phyloP scores from a whole-genome alignment of 495 filamentous ascomycete species.

The Talaromyces stipitatus region DNA sequence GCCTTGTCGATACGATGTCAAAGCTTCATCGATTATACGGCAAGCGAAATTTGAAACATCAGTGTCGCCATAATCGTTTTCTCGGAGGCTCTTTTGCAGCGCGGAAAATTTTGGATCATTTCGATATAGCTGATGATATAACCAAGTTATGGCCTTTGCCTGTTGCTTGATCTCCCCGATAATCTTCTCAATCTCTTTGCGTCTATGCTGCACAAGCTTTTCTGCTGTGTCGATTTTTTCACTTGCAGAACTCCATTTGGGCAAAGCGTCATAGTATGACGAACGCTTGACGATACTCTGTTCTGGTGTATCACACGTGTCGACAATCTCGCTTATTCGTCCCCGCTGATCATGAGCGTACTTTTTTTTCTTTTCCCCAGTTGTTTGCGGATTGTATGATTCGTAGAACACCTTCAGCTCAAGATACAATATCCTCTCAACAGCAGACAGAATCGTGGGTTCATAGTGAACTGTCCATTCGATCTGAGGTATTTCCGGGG shows the following conservation, averaged over 20 bases:
- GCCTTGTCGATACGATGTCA: constrained; percentile 1
- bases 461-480: constrained; percentile 24
- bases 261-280: constrained; percentile 23
- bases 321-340: constrained; percentile 35
- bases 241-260: constrained; percentile 6
- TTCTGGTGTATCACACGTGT: constrained; percentile 27
- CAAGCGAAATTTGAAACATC: constrained; percentile 11
- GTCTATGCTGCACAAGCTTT: constrained; percentile 14
- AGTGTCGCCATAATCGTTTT: constrained; percentile 20
- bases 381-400: constrained; percentile 32
- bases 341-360: constrained; percentile 29
- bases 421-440: constrained; percentile 38
- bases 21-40: constrained; percentile 11
- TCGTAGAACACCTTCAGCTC: constrained; percentile 38
- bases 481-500: constrained; percentile 39
- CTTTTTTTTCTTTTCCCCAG: constrained; percentile 20
- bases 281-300: constrained; percentile 44
- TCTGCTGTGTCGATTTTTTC: neutral
- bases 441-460: constrained; percentile 28
- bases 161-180: constrained; percentile 17
- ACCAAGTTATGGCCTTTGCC: constrained; percentile 27
- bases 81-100: constrained; percentile 14
- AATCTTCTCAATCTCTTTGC: constrained; percentile 22
- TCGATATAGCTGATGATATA: constrained; percentile 15
- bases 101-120: constrained; percentile 15